Conservation (phyloP, 176 grass and related monocot species). For the sorghum (Sorghum bicolor) region DNA sequence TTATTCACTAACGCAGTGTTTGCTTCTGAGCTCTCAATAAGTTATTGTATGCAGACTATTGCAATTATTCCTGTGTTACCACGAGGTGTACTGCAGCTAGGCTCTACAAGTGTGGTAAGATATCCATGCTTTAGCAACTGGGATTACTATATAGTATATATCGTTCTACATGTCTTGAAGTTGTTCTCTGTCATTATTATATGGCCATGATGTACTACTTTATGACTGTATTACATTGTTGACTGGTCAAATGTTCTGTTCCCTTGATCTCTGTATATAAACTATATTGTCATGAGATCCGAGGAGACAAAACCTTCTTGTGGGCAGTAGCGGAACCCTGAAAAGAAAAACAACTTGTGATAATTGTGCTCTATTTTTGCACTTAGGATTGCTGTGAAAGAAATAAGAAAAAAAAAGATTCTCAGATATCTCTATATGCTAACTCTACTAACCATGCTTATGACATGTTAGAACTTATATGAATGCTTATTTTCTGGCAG, state of each 20-base stretch:
- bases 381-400: not conserved
- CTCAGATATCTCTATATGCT: not conserved
- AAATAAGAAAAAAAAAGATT: not conserved
- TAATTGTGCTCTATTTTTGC: not conserved
- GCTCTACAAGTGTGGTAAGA: slow-evolving; percentile 67
- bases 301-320: slow-evolving; percentile 24
- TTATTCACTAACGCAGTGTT: slow-evolving; percentile 1
- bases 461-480: slow-evolving; percentile 19
- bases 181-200: slow-evolving; percentile 25
- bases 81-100: slow-evolving; percentile 70
- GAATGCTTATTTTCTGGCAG: slow-evolving; percentile 41
- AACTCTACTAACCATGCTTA: slow-evolving; percentile 19
- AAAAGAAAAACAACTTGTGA: slow-evolving; percentile 5
- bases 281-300: slow-evolving; percentile 27
- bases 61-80: slow-evolving; percentile 80
- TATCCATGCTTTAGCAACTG: slow-evolving; percentile 23
- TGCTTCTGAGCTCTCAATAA: slow-evolving; percentile 13
- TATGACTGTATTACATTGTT: slow-evolving; percentile 29
- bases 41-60: slow-evolving; percentile 61
- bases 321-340: slow-evolving; percentile 13
- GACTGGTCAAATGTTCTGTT: slow-evolving; percentile 45
- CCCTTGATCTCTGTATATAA: slow-evolving; percentile 35
- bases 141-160: slow-evolving; percentile 28
- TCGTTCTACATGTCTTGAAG: slow-evolving; percentile 31
- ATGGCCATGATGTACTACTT: slow-evolving; percentile 26